Percentiles rank a stretch among this genome's conserved stretches.
phyloP scores from a whole-genome alignment of 1,139 yeast species.

The Torulaspora pretoriensis region DNA sequence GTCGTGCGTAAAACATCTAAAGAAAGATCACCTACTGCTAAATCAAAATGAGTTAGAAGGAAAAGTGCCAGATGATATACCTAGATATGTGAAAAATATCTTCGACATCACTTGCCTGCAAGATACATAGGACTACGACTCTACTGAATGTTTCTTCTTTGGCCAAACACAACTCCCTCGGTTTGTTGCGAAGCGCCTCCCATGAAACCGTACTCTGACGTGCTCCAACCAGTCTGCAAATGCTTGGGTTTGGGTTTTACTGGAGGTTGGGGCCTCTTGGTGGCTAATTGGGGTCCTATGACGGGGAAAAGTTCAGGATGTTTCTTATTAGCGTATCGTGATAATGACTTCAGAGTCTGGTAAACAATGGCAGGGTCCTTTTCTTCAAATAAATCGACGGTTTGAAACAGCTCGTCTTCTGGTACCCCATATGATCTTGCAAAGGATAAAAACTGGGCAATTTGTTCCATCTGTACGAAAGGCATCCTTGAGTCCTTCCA shows the following conservation, averaged over 20 bases:
- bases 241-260: conserved; percentile 34
- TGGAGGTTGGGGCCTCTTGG: conserved; percentile 39
- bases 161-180: conserved; percentile 51
- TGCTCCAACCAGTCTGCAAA: conserved; percentile 46
- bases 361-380: conserved; percentile 76
- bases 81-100: conserved; percentile 31
- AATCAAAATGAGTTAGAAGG: conserved; percentile 33
- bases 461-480: conserved; percentile 85
- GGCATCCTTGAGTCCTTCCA: conserved; percentile 72
- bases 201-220: conserved; percentile 55
- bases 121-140: not conserved
- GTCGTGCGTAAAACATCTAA: conserved; percentile 42
- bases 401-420: conserved; percentile 79
- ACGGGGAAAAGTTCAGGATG: conserved; percentile 44
- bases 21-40: conserved; percentile 36
- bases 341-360: conserved; percentile 67
- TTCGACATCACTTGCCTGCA: conserved; percentile 16
- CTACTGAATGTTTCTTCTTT: conserved; percentile 42
- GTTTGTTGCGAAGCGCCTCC: conserved; percentile 51
- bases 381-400: conserved; percentile 70
- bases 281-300: conserved; percentile 47
- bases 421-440: conserved; percentile 66
- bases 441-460: conserved; percentile 62
- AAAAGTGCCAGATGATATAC: conserved; percentile 33
- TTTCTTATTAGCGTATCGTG: conserved; percentile 53